Conservation (phyloP, 179 eudicot species). For the Spergularia azorica region DNA sequence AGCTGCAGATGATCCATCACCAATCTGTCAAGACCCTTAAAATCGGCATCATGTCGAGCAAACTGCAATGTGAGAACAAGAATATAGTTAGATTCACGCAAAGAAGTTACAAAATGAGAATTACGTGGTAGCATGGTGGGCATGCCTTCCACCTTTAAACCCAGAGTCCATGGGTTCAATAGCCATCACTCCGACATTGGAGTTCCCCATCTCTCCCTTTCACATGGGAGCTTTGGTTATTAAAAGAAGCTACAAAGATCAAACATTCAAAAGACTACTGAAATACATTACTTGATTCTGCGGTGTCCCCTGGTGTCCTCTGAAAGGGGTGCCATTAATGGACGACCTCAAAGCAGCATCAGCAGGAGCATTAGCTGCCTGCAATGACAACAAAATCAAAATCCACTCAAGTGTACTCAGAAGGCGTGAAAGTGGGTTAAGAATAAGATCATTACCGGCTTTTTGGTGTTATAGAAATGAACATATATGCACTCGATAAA, state of each 20-base stretch:
- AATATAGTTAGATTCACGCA: background rate
- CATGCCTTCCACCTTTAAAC: no score
- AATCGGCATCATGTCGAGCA: constrained; percentile 43
- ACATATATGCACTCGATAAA: constrained; percentile 76
- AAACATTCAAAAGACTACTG: background rate
- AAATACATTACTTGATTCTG: constrained; percentile 56
- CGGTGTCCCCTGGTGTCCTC: constrained; percentile 56
- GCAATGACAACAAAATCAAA: constrained; percentile 20
- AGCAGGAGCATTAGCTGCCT: constrained; percentile 40
- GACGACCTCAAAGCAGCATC: constrained; percentile 37
- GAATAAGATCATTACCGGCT: constrained; percentile 46
- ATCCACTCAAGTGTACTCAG: background rate
- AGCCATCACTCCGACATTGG: no score
- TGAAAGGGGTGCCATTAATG: constrained; percentile 43
- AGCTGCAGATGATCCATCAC: constrained; percentile 59
- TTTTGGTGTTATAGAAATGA: constrained; percentile 55
- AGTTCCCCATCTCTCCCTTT: no score
- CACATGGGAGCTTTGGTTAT: background rate
- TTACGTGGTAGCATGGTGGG: no score
- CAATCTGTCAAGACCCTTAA: constrained; percentile 57
- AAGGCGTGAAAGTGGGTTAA: background rate
- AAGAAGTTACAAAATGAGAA: no score
- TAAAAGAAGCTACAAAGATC: constrained; percentile 7
- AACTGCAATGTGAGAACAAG: constrained; percentile 31
- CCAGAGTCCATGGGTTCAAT: no score